phyloP scores from a whole-genome alignment of 306 rosid species.

The Nissolia schottii region DNA sequence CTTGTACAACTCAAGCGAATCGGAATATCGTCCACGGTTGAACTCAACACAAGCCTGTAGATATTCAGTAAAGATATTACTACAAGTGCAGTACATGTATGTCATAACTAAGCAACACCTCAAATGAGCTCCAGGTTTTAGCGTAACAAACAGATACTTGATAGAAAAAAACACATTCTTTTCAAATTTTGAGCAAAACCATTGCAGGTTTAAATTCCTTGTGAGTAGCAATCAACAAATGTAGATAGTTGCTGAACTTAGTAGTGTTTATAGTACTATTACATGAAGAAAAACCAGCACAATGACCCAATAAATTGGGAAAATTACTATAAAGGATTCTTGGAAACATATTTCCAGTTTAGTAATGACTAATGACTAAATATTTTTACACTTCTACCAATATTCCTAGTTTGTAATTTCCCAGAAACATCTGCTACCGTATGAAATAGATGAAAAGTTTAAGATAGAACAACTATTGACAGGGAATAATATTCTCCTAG shows the following conservation, averaged over 20 bases:
- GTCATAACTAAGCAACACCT: constrained; percentile 14
- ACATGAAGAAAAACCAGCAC: constrained; percentile 7
- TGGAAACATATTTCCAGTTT: not conserved
- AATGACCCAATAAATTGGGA: not conserved
- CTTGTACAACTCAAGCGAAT: constrained; percentile 93
- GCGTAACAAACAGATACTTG: not conserved
- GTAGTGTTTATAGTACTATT: not conserved
- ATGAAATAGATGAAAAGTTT: not conserved
- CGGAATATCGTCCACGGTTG: constrained; percentile 83
- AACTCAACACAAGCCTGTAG: constrained; percentile 97
- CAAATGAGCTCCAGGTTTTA: constrained; percentile 15
- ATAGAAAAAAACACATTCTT: not conserved
- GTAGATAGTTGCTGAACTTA: not conserved
- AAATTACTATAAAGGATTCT: not conserved
- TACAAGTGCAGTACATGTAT: constrained; percentile 17
- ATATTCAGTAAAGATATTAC: constrained; percentile 28
- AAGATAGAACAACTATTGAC: not conserved
- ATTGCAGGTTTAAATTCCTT: not conserved
- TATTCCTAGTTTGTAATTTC: not conserved
- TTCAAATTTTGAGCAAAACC: not conserved
- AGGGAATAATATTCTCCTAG: not conserved
- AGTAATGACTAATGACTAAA: not conserved
- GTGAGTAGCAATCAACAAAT: not conserved
- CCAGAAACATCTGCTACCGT: not conserved
- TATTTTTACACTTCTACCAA: not conserved